phyloP scores from a whole-genome alignment of 345 rosid genomes.

The Eutrema heterophyllum region DNA sequence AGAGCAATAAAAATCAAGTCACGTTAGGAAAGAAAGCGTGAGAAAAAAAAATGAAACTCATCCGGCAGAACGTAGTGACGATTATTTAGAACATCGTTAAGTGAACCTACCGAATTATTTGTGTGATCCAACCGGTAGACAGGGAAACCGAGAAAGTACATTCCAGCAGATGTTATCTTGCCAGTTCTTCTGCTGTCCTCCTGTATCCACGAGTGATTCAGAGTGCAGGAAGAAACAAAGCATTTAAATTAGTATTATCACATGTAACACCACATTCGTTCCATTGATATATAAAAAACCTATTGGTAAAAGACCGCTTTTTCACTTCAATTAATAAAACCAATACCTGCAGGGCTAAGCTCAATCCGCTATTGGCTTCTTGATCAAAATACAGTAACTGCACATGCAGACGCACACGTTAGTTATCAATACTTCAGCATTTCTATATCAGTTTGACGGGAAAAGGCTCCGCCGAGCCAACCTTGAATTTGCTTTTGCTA shows the following conservation, averaged over 20 bases:
- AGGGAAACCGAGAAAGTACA: constrained; percentile 96
- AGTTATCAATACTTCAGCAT: not conserved
- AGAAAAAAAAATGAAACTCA: constrained; percentile 5
- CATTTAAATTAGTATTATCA: not conserved
- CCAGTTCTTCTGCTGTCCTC: constrained; percentile 89
- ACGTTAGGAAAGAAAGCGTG: not conserved
- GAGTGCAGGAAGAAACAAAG: not conserved
- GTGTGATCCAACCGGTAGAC: constrained; percentile 87
- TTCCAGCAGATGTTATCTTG: constrained; percentile 86
- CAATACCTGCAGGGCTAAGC: constrained; percentile 89
- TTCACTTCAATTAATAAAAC: not conserved
- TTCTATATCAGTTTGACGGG: constrained; percentile 9
- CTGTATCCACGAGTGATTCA: constrained; percentile 32
- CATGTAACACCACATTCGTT: not conserved
- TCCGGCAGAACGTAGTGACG: not conserved
- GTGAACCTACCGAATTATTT: constrained; percentile 58
- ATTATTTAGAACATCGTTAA: not conserved
- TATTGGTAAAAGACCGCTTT: not conserved
- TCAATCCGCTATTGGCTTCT: constrained; percentile 74
- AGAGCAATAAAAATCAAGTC: constrained; percentile 6
- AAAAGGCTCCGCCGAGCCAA: constrained; percentile 14
- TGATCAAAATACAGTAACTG: constrained; percentile 92
- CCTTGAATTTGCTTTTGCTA: constrained; percentile 99
- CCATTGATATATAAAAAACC: not conserved
- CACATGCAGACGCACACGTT: constrained; percentile 28